Evolutionary conservation across 768 basidiomycete genomes (phyloP), one percentile per base, ranked within the genome.

Genomic region (Tylopilus felleus): DNA sequence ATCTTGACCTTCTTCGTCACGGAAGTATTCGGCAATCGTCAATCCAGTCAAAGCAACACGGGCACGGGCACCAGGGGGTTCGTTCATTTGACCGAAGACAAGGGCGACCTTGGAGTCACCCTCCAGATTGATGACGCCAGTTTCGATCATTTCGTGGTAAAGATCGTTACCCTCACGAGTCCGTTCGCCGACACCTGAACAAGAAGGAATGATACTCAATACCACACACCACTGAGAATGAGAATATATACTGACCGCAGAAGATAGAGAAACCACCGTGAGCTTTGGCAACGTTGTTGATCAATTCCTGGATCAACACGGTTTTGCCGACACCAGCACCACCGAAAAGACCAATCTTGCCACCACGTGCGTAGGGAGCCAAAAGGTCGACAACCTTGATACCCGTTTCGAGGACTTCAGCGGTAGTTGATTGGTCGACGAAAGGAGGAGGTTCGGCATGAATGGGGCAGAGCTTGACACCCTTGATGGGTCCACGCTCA

Each of bases 261-360:
- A 98, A 98, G 73, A 98, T 97, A 45, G 97, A 99, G 90, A 98
- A 98, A 93, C 97, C 97, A 93, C 97, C 97, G 74, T 99, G 97
- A 49, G 97, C 97, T 81, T 99, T 99, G 69, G 97, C 97, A 71
- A 99, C 94, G 81, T 99, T 99, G 87, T 99, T 98, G 80, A 99
- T 99, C 71, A 99, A 88, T 73, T 98, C 95, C 75, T 98, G 96
- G 75, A 98, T 98, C 77, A 98, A 80, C 71, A 99, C 97, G 53
- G 97, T 98, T 85, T 99, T 99, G 67, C 97, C 97, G 79, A 99
- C 97, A 89, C 97, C 97, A 65, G 97, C 97, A 88, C 97, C 97
- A 69, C 97, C 97, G 78, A 99, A 97, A 67, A 99, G 90, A 83
- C 97, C 97, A 74, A 99, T 98, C 79, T 99, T 99, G 77, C 97